A percentile compares a stretch with the other conserved stretches of the same genome.
Conservation (phyloP, 2,329 filamentous ascomycete species). For the Bipolaris cookei region DNA sequence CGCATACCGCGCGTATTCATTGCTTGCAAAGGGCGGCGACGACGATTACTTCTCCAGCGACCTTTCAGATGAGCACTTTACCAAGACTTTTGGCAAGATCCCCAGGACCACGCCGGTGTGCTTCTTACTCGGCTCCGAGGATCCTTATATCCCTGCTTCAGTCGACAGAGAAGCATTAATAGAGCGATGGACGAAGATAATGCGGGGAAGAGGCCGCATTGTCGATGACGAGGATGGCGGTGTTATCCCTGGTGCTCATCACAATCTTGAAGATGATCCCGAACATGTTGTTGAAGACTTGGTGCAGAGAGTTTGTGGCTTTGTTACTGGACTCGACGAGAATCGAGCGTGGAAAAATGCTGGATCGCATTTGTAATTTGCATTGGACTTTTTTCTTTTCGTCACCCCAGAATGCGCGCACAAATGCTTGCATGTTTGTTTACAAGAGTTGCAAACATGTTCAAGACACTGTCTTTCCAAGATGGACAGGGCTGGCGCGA, state of each 20-base stretch:
- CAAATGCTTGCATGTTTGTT: neutral
- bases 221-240: slow-evolving; percentile 59
- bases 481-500: neutral
- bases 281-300: slow-evolving; percentile 58
- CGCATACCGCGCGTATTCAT: slow-evolving; percentile 65
- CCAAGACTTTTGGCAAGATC: slow-evolving; percentile 69
- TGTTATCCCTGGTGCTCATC: slow-evolving; percentile 57
- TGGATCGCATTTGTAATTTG: slow-evolving; percentile 1
- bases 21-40: slow-evolving; percentile 67
- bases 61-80: slow-evolving; percentile 64
- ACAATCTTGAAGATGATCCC: slow-evolving; percentile 58
- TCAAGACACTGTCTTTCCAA: neutral
- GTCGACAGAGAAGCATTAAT: slow-evolving; percentile 67
- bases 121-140: slow-evolving; percentile 68
- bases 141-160: slow-evolving; percentile 67
- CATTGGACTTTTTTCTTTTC: no score
- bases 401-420: neutral
- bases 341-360: slow-evolving; percentile 3
- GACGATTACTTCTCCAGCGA: slow-evolving; percentile 92
- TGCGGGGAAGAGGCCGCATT: slow-evolving; percentile 52
- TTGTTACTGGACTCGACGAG: slow-evolving; percentile 47
- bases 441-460: no score
- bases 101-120: slow-evolving; percentile 60
- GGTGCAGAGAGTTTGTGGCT: slow-evolving; percentile 58
- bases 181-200: slow-evolving; percentile 60